Evolutionary conservation across 805 yeast genomes (phyloP), one percentile per base, ranked within the genome.

Genomic region (Ogataea zsoltii): DNA sequence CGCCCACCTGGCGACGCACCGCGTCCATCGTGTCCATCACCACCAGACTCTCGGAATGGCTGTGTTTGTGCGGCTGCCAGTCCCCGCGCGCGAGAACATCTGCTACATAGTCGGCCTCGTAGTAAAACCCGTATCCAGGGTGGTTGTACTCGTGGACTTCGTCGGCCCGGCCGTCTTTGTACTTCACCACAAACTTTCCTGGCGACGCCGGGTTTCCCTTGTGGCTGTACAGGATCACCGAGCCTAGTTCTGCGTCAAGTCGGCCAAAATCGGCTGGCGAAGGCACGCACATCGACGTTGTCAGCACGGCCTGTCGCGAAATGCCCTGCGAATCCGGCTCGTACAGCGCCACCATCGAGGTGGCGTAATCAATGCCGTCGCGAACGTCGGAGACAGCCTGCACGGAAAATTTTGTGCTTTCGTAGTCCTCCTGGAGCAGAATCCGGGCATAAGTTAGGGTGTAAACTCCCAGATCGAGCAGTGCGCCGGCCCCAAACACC

Each of bases 91-190:
- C 43, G 33, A 80, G 63, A 43, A 72, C 76, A 38, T 67, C 60
- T 3, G 79, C 83, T 25, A 71, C 72, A 4, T 76, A 80, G 53
- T 77, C 74, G 1, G 83, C 83, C 61, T 80, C 84, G 58, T 72
- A 74, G 53, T 74, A 75, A 57, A 78, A 74, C 0, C 85, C 85
- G 38, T 65, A 58, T 36, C 68, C 72, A 3, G 69, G 71, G 30
- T 48, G 51, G 16, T 40, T 42, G 43, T 69, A 72, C 32, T 65
- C 60, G 39, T 13, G 41, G 18, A 14, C 25, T 44, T 60, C 61
- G 18, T 59, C 70, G 29, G 61, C 51, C 25, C 38, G 33, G 2
- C 42, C 10, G 41, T 70, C 70, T 19, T 53, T 51, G 54, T 65
- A 66, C 23, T 61, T 62, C 38, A 74, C 64, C 36, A 60, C 65